Percentiles rank a stretch among this genome's conserved stretches.
These are phyloP conservation scores for Francoa sonchifolia DNA, from an alignment of 441 rosid species.

Conservation along the genomic window DNA sequence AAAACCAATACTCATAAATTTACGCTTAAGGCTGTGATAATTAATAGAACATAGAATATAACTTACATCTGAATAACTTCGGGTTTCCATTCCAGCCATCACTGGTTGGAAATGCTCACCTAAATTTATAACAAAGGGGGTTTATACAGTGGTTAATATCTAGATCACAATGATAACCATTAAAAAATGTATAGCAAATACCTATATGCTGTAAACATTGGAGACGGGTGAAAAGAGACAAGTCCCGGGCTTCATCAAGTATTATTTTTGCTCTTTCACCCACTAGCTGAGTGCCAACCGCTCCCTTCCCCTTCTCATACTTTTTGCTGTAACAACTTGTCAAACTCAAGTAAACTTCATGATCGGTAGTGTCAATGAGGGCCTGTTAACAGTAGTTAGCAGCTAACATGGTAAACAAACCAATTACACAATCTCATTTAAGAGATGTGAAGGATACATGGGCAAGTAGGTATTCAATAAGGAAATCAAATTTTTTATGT, in stretches of 20 bases:
- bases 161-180: too few species aligned
- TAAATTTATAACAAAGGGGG: constrained; percentile 17
- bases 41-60: neutral
- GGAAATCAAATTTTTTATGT: too few species aligned
- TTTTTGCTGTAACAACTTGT: constrained; percentile 49
- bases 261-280: constrained; percentile 84
- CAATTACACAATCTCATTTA: neutral
- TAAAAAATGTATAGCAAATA: too few species aligned
- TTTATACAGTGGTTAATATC: constrained; percentile 9
- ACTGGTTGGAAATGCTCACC: constrained; percentile 78
- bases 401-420: constrained; percentile 2
- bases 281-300: constrained; percentile 71
- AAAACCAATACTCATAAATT: neutral
- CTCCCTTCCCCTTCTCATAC: constrained; percentile 52
- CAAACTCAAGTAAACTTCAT: constrained; percentile 61
- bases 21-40: neutral
- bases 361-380: constrained; percentile 62
- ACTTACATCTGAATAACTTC: constrained; percentile 45
- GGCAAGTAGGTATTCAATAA: too few species aligned
- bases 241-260: constrained; percentile 67
- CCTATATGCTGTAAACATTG: constrained; percentile 83
- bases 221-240: constrained; percentile 55
- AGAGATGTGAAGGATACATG: too few species aligned
- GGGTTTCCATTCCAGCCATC: constrained; percentile 51
- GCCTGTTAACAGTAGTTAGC: constrained; percentile 35